Base-by-base conservation (phyloP, 208 protist species). In the Crithidia acanthocephali region DNA sequence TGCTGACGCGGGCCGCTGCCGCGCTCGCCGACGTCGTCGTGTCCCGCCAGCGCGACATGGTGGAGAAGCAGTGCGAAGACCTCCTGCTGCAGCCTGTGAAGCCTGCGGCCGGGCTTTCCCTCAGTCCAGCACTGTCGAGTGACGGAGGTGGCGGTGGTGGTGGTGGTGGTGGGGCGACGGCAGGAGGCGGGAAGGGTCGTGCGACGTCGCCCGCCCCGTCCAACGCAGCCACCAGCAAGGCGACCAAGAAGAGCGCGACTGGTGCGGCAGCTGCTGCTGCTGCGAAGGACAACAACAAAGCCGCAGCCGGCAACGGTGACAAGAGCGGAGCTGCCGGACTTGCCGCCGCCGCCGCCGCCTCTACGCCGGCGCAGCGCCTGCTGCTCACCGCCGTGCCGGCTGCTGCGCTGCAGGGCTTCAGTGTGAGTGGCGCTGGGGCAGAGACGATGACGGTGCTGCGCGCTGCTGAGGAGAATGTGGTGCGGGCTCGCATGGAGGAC, bases 1-100 rank as follows among this genome's bases (percentile, higher is more conserved):
- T 96, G 25, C 76, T 96, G 11, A 47, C 22, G 7, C 80, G 82
- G 18, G 83, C 85, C 11, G 85, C 88, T 1, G 66, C 77, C 18
- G 76, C 55, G 23, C 69, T 84, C 9, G 85, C 79, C 20, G 72
- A 76, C 47, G 51, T 47, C 11, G 56, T 76, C 2, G 55, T 52
- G 22, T 18, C 28, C 8, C 72, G 72, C 15, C 72, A 66, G 56
- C 51, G 33, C 15, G 20, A 35, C 11, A 57, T 66, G 27, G 32
- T 70, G 37, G 55, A 74, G 30, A 61, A 20, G 45, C 68, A 65
- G 25, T 72, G 52, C 27, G 67, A 80, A 15, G 50, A 69, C 52
- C 8, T 62, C 13, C n/a, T 74, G 5, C n/a, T 30, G 42, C 67
- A 73, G 59, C 59, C 59, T 28, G 18, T 45, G 7, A 33, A 37